Evolutionary conservation across 2,329 filamentous ascomycete species (phyloP).

Genomic region (Incumbomyces lentus): DNA sequence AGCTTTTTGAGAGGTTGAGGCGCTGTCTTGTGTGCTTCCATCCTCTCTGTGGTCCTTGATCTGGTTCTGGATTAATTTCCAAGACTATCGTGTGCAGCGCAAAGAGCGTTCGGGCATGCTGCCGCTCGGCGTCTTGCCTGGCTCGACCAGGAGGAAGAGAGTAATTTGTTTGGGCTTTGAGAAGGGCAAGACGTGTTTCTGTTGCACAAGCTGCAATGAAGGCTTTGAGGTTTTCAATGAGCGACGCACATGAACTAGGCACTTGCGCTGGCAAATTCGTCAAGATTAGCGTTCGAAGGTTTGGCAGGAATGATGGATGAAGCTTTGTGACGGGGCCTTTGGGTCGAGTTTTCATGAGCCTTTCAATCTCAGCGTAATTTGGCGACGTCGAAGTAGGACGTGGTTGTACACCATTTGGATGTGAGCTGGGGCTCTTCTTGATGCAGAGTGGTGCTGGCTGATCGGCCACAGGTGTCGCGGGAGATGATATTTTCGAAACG

Average conservation of each 20-base stretch:
- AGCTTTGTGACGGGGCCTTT: conserved; percentile 21
- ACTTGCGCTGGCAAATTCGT: conserved; percentile 44
- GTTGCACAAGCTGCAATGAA: conserved; percentile 49
- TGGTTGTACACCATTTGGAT: neutral
- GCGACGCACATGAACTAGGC: conserved; percentile 28
- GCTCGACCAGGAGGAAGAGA: conserved; percentile 47
- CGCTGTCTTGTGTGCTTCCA: conserved; percentile 37
- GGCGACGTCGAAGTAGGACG: neutral
- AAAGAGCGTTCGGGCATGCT: conserved; percentile 43
- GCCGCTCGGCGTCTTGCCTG: conserved; percentile 38
- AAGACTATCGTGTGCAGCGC: conserved; percentile 46
- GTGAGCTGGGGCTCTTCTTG: neutral
- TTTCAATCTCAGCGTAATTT: neutral
- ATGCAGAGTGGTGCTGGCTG: neutral
- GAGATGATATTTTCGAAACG: neutral
- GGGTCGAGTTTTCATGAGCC: neutral
- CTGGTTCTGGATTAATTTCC: conserved; percentile 36
- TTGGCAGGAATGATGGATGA: conserved; percentile 46
- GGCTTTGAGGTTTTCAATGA: conserved; percentile 37
- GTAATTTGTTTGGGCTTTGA: conserved; percentile 47
- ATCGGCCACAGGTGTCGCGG: neutral
- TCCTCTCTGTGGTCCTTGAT: conserved; percentile 8
- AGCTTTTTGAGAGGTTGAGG: conserved; percentile 40
- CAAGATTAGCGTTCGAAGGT: conserved; percentile 44
- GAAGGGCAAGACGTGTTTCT: conserved; percentile 42